These are phyloP conservation scores for Takashimella tepidaria DNA, from an alignment of 1,284 basidiomycete species.

Conservation along the genomic window DNA sequence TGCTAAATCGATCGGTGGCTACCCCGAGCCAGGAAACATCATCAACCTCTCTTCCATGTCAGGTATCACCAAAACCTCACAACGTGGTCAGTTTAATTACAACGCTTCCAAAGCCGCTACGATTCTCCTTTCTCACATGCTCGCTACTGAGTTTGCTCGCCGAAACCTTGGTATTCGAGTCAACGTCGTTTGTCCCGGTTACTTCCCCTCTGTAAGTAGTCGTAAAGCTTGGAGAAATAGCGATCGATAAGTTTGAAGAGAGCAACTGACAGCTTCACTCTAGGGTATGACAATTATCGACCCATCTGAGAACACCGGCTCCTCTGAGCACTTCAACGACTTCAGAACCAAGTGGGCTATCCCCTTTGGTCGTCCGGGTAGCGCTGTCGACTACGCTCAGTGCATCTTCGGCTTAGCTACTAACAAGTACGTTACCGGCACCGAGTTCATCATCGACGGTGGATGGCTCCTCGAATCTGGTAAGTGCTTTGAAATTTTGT, in stretches of 20 bases:
- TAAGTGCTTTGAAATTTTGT: slow-evolving; percentile 11
- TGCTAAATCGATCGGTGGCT: slow-evolving; percentile 33
- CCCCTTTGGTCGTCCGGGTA: slow-evolving; percentile 41
- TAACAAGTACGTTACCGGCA: slow-evolving; percentile 44
- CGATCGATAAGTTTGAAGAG: too few relatives aligned
- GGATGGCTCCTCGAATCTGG: slow-evolving; percentile 41
- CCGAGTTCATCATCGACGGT: slow-evolving; percentile 42
- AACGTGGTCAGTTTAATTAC: slow-evolving; percentile 45
- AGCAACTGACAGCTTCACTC: neutral
- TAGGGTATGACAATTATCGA: slow-evolving; percentile 42
- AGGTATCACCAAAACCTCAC: slow-evolving; percentile 37
- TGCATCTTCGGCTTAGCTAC: slow-evolving; percentile 11
- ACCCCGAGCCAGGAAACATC: slow-evolving; percentile 41
- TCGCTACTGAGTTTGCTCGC: slow-evolving; percentile 38
- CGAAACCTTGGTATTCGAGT: slow-evolving; percentile 37
- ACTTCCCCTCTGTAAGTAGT: slow-evolving; percentile 37
- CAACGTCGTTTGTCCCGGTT: slow-evolving; percentile 36
- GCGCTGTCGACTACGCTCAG: slow-evolving; percentile 44
- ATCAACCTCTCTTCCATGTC: slow-evolving; percentile 41
- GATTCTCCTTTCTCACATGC: slow-evolving; percentile 32
- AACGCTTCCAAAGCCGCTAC: slow-evolving; percentile 43
- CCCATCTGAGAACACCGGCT: slow-evolving; percentile 10
- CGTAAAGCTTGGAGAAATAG: neutral
- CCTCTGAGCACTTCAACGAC: slow-evolving; percentile 9
- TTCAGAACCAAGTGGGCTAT: slow-evolving; percentile 36